Conservation (phyloP, 257 asterid genomes). For the Solanum commersonii region DNA sequence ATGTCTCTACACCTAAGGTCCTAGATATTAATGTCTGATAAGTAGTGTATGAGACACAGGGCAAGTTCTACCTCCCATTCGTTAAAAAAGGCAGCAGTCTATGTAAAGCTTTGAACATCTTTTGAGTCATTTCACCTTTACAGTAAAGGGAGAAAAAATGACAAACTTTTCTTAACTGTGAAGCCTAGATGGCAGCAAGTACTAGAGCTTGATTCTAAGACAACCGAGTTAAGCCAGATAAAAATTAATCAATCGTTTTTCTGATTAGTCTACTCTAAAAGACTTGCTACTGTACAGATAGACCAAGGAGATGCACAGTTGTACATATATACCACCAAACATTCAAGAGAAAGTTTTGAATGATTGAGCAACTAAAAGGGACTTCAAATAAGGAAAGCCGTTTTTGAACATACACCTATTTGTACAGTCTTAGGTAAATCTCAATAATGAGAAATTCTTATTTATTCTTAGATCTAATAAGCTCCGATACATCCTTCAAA, state of each 20-base stretch:
- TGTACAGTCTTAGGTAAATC: neutral
- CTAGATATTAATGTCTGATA: neutral
- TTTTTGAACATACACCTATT: neutral
- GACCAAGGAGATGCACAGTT: neutral
- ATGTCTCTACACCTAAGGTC: neutral
- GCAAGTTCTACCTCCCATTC: neutral
- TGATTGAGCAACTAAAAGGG: neutral
- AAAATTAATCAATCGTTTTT: neutral
- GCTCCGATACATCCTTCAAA: no score
- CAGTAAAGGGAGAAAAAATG: neutral
- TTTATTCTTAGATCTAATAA: neutral
- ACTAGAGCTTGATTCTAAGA: neutral
- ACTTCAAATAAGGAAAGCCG: neutral
- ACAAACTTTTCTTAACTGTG: no score
- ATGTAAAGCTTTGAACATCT: neutral
- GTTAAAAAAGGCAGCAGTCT: neutral
- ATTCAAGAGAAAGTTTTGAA: neutral
- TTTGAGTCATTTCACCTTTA: neutral
- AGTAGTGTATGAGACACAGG: neutral
- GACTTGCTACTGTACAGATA: neutral
- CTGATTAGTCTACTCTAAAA: neutral
- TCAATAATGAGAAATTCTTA: neutral
- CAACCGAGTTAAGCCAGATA: neutral
- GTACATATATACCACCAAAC: neutral
- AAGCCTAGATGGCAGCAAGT: neutral